Conservation (phyloP, 163 green algal species). For the Scenedesmus sp. region DNA sequence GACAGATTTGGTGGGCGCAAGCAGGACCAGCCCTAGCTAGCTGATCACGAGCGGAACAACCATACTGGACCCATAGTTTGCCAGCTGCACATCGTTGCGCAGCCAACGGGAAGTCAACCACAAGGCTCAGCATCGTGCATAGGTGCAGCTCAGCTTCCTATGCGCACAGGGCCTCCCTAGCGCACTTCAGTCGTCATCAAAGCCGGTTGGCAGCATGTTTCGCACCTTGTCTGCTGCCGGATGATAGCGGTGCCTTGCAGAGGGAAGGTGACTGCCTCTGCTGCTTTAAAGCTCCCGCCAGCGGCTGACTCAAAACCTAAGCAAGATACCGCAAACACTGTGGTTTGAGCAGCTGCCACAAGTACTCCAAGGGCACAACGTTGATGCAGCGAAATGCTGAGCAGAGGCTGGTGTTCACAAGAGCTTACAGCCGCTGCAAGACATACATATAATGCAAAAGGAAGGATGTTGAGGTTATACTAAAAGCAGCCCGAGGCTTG, state of each 20-base stretch:
- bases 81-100: neutral
- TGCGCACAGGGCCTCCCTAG: neutral
- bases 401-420: neutral
- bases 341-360: neutral
- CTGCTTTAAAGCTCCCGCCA: neutral
- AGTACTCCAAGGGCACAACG: neutral
- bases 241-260: neutral
- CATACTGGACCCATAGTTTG: neutral
- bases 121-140: neutral
- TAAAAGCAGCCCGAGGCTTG: no score
- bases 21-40: neutral
- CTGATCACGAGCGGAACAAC: neutral
- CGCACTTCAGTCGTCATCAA: neutral
- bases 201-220: neutral
- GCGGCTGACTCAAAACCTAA: neutral
- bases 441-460: neutral
- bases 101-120: neutral
- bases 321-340: neutral
- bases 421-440: neutral
- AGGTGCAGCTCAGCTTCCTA: neutral
- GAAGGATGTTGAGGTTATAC: no score
- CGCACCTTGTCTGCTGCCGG: neutral
- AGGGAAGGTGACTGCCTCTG: neutral
- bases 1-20: neutral
- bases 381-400: constrained; percentile 13